A percentile compares a stretch with the other conserved stretches of the same genome.
Conservation (phyloP, 208 protist species). For the Histomonas meleagridis region DNA sequence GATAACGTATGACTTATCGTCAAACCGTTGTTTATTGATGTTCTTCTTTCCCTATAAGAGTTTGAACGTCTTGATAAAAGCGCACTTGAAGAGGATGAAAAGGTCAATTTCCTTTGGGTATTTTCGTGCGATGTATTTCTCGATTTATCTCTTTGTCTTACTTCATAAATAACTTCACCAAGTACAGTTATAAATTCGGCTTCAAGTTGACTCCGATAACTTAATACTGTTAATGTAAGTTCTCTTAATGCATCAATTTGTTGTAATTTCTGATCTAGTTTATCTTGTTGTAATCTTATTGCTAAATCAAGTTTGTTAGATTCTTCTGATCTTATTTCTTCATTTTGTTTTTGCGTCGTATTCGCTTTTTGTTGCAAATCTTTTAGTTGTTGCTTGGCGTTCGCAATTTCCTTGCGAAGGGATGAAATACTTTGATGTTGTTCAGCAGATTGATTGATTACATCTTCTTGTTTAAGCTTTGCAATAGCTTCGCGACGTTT, state of each 20-base stretch:
- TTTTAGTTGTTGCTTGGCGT: not conserved
- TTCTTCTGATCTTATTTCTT: not conserved
- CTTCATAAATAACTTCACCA: conserved; percentile 14
- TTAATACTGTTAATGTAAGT: not conserved
- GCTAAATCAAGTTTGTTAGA: not conserved
- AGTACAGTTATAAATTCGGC: conserved; percentile 28
- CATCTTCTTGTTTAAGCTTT: not conserved
- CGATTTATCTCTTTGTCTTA: not conserved
- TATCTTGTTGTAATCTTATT: conserved; percentile 14
- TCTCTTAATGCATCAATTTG: not conserved
- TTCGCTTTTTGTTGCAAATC: not conserved
- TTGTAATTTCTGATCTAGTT: conserved; percentile 6
- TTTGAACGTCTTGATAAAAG: not conserved
- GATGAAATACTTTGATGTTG: not conserved
- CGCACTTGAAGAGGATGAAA: not conserved
- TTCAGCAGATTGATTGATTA: not conserved
- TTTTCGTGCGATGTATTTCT: not conserved
- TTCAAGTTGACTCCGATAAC: not conserved
- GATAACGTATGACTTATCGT: not conserved
- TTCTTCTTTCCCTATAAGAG: too few species aligned
- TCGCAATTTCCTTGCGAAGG: not conserved
- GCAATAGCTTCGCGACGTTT: not conserved
- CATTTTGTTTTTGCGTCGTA: not conserved
- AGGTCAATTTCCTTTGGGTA: not conserved
- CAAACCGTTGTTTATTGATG: not conserved